These are phyloP conservation scores for Tylopilus cervinicoccineus DNA, from an alignment of 768 basidiomycete species.

Conservation along the genomic window DNA sequence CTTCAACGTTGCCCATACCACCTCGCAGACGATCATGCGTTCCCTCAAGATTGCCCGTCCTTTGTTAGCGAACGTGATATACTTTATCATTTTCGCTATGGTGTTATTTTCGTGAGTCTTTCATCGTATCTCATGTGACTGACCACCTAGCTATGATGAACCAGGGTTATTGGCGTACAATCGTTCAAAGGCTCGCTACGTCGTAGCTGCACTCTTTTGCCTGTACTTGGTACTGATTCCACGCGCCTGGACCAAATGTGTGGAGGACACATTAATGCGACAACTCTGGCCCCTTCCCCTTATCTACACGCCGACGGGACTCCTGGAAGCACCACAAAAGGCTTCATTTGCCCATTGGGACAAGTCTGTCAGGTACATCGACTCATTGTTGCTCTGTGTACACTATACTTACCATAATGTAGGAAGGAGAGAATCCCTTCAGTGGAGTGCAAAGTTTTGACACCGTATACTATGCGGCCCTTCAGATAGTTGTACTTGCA, in stretches of 20 bases:
- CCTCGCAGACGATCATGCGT: constrained; percentile 72
- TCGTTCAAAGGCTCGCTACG: constrained; percentile 84
- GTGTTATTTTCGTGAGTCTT: constrained; percentile 74
- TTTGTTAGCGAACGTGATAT: constrained; percentile 80
- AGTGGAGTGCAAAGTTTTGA: constrained; percentile 77
- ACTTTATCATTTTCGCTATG: constrained; percentile 90
- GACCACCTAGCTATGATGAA: neutral
- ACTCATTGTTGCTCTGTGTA: neutral
- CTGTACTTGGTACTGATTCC: constrained; percentile 49
- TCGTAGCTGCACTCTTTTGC: constrained; percentile 55
- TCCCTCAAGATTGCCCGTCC: constrained; percentile 89
- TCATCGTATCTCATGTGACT: neutral
- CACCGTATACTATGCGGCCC: constrained; percentile 74
- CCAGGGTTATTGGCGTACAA: constrained; percentile 85
- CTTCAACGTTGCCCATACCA: constrained; percentile 8
- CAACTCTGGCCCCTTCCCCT: constrained; percentile 42
- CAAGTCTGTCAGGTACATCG: constrained; percentile 70
- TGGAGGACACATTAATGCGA: constrained; percentile 73
- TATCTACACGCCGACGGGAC: constrained; percentile 41
- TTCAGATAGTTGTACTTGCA: constrained; percentile 84
- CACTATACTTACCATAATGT: neutral
- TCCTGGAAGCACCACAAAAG: constrained; percentile 50
- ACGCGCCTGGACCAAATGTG: constrained; percentile 59
- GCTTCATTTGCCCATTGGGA: constrained; percentile 85
- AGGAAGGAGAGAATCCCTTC: constrained; percentile 68